Conservation (phyloP, 306 rosid genomes). For the Acacia melanoxylon region DNA sequence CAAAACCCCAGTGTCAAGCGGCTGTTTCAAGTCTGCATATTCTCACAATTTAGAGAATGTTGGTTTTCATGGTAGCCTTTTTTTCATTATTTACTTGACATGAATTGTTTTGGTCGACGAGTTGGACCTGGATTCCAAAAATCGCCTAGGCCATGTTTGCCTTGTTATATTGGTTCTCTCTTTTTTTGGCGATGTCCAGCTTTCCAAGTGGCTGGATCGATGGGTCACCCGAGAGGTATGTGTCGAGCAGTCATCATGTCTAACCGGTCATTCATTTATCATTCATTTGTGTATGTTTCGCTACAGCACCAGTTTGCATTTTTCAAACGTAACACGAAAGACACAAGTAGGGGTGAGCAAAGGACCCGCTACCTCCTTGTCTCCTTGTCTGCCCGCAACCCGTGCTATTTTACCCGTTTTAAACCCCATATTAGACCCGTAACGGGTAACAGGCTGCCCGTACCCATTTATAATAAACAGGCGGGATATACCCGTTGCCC, state of each 20-base stretch:
- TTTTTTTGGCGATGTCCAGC: background rate
- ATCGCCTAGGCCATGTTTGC: background rate
- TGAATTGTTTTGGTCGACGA: background rate
- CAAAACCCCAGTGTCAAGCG: background rate
- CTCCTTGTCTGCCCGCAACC: too few relatives aligned
- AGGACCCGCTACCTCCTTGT: too few relatives aligned
- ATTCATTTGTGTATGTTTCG: background rate
- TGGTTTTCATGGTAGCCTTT: background rate
- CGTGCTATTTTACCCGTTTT: too few relatives aligned
- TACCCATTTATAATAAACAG: too few relatives aligned
- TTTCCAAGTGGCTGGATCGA: background rate
- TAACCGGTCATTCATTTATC: background rate
- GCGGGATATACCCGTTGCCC: too few relatives aligned
- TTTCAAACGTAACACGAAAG: too few relatives aligned
- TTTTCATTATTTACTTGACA: background rate
- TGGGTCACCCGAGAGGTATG: background rate
- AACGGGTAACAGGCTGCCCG: too few relatives aligned
- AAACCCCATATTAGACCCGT: too few relatives aligned
- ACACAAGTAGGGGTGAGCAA: too few relatives aligned
- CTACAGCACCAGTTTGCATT: too few relatives aligned
- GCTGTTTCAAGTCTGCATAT: background rate
- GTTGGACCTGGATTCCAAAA: background rate
- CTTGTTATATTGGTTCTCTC: background rate
- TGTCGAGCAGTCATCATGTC: background rate
- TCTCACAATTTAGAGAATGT: background rate